These are phyloP conservation scores for Suhomyces taliae DNA, from an alignment of 1,139 yeast species.

Conservation along the genomic window DNA sequence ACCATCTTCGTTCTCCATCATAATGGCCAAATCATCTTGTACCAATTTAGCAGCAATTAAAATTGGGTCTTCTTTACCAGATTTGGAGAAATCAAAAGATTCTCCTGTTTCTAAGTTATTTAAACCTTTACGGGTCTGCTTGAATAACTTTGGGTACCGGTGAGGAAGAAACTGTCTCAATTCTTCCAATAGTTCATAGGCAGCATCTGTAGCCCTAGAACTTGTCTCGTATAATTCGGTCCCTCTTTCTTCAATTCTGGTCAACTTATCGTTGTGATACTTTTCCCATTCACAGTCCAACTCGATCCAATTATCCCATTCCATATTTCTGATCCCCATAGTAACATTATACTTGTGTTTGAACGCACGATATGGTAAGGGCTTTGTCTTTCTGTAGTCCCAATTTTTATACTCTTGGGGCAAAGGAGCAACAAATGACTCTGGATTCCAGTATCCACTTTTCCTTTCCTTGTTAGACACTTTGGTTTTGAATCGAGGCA, in stretches of 20 bases:
- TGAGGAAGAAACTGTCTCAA: conserved; percentile 52
- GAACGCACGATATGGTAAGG: conserved; percentile 63
- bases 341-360: conserved; percentile 55
- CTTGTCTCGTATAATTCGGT: conserved; percentile 51
- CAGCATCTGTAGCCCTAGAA: conserved; percentile 54
- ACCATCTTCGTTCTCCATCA: conserved; percentile 60
- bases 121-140: conserved; percentile 45
- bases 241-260: conserved; percentile 48
- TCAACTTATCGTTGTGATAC: conserved; percentile 52
- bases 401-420: conserved; percentile 51
- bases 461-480: conserved; percentile 32
- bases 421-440: conserved; percentile 46
- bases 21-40: conserved; percentile 70
- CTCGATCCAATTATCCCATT: conserved; percentile 62
- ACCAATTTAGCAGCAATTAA: conserved; percentile 54
- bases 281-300: conserved; percentile 63
- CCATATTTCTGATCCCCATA: conserved; percentile 68
- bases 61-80: conserved; percentile 52
- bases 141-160: conserved; percentile 59
- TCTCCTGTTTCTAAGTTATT: conserved; percentile 57
- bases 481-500: background rate
- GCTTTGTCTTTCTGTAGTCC: conserved; percentile 51
- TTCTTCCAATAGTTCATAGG: conserved; percentile 56
- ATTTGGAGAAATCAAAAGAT: conserved; percentile 31
- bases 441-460: conserved; percentile 54